phyloP scores from a whole-genome alignment of 768 basidiomycete genomes.

The Pleurotus citrinopileatus region DNA sequence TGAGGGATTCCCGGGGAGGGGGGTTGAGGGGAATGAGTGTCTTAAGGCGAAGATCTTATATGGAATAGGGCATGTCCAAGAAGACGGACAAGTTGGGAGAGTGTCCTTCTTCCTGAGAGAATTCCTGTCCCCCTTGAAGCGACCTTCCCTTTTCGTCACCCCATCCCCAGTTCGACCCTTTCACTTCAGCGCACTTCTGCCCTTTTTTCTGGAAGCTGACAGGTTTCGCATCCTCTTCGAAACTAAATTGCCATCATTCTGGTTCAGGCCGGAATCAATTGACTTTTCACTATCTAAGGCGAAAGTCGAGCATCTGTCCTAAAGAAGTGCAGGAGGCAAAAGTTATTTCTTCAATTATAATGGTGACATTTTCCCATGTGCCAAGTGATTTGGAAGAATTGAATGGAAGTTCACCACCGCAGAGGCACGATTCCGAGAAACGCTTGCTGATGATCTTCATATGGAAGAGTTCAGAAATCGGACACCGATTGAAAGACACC shows the following conservation, averaged over 20 bases:
- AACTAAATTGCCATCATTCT: not conserved
- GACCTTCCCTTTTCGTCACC: not conserved
- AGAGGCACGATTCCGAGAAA: too few species aligned
- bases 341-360: not conserved
- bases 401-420: not conserved
- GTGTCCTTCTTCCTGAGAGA: constrained; percentile 3
- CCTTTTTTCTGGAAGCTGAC: constrained; percentile 8
- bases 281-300: not conserved
- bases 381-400: not conserved
- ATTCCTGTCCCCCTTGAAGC: constrained; percentile 1
- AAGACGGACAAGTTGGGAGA: too few species aligned
- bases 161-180: constrained; percentile 3
- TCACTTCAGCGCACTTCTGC: too few species aligned
- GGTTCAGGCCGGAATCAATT: not conserved
- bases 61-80: constrained; percentile 18
- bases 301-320: not conserved
- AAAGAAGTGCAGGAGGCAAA: not conserved
- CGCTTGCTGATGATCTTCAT: too few species aligned
- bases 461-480: too few species aligned
- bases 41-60: too few species aligned
- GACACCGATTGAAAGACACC: too few species aligned
- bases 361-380: too few species aligned
- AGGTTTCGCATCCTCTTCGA: not conserved
- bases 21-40: constrained; percentile 10
- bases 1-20: constrained; percentile 16